phyloP scores from a whole-genome alignment of 495 filamentous ascomycete species.

The Pseudotulostoma volvatum region DNA sequence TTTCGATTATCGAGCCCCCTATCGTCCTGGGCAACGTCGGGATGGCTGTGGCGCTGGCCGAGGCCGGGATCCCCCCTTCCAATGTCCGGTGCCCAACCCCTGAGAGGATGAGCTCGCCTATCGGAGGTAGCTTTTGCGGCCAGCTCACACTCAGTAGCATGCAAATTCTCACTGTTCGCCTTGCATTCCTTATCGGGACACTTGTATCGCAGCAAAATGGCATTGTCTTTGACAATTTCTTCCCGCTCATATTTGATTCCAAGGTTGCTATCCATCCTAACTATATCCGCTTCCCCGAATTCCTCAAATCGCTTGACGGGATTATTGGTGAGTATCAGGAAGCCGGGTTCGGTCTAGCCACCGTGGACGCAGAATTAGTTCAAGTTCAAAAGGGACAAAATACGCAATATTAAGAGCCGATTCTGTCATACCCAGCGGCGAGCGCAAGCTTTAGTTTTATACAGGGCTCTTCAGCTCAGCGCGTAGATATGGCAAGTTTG shows the following conservation, averaged over 20 bases:
- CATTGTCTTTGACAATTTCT: conserved; percentile 75
- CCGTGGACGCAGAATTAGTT: no score
- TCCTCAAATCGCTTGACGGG: conserved; percentile 66
- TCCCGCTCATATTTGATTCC: conserved; percentile 80
- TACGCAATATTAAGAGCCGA: not conserved
- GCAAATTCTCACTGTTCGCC: no score
- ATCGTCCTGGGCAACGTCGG: conserved; percentile 46
- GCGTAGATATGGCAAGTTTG: conserved; percentile 91
- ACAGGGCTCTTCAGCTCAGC: conserved; percentile 72
- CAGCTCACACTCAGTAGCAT: no score
- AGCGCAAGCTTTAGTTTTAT: conserved; percentile 87
- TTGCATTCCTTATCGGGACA: conserved; percentile 77
- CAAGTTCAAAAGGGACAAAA: no score
- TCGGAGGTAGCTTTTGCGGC: conserved; percentile 75
- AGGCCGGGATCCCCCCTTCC: conserved; percentile 59
- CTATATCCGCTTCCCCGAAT: conserved; percentile 54
- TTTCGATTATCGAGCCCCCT: conserved; percentile 63
- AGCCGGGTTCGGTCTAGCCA: conserved; percentile 60
- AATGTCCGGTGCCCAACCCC: conserved; percentile 60
- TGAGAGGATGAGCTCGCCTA: conserved; percentile 80
- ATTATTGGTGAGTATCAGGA: conserved; percentile 85
- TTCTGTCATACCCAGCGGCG: conserved; percentile 63
- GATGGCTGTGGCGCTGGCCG: conserved; percentile 39
- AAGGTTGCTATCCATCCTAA: conserved; percentile 58
- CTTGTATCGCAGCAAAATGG: conserved; percentile 82